These are phyloP conservation scores for Schizosaccharomyces cryophilus DNA, from an alignment of 805 yeast species.

Conservation along the genomic window DNA sequence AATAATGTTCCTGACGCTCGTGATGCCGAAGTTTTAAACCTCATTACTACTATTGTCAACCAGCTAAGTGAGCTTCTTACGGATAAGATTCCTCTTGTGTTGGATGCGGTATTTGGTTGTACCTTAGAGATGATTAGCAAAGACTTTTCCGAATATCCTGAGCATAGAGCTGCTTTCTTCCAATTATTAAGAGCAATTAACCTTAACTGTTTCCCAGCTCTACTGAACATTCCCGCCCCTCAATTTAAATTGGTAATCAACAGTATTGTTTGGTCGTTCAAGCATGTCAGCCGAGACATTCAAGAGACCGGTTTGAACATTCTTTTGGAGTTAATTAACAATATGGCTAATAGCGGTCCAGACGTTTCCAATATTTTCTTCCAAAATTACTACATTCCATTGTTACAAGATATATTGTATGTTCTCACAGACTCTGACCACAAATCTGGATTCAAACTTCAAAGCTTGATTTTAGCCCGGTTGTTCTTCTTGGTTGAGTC, in stretches of 20 bases:
- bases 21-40: conserved; percentile 89
- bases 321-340: conserved; percentile 58
- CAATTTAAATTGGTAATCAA: conserved; percentile 78
- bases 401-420: conserved; percentile 72
- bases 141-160: conserved; percentile 91
- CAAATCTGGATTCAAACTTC: conserved; percentile 81
- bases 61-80: conserved; percentile 75
- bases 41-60: conserved; percentile 72
- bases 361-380: conserved; percentile 69
- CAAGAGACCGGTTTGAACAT: conserved; percentile 75
- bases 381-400: conserved; percentile 67
- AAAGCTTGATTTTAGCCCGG: conserved; percentile 60
- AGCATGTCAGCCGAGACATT: conserved; percentile 90
- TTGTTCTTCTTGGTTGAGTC: conserved; percentile 64
- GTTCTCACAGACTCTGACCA: conserved; percentile 94
- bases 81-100: conserved; percentile 62
- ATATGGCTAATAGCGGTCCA: conserved; percentile 55
- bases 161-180: conserved; percentile 90
- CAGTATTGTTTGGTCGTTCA: conserved; percentile 94
- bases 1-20: conserved; percentile 84
- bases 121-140: conserved; percentile 87
- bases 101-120: conserved; percentile 80
- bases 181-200: conserved; percentile 71
- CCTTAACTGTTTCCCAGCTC: conserved; percentile 59
- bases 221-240: conserved; percentile 68